Evolutionary conservation across 148 eudicot genomes (phyloP).

Genomic region (Drosera capensis): DNA sequence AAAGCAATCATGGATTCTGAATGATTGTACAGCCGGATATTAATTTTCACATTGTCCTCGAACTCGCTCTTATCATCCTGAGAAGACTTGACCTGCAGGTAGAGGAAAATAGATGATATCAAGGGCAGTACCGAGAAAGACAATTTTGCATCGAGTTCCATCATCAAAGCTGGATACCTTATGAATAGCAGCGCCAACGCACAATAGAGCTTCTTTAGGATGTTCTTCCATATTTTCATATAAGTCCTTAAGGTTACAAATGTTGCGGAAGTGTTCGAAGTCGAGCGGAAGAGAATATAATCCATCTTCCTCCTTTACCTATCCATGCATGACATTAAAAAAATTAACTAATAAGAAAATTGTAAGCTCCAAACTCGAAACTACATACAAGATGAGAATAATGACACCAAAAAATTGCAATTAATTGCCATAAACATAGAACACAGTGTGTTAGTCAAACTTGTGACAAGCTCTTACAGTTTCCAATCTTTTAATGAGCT

Average conservation of each 20-base stretch:
- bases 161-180: conserved; percentile 28
- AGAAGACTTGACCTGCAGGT: conserved; percentile 32
- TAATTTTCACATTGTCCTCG: conserved; percentile 36
- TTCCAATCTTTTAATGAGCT: too few species aligned
- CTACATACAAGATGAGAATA: too few species aligned
- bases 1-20: conserved; percentile 76
- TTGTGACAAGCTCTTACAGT: too few species aligned
- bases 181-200: conserved; percentile 89
- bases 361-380: not conserved
- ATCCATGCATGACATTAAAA: conserved; percentile 2
- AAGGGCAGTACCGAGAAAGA: conserved; percentile 1
- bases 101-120: not conserved
- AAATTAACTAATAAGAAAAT: not conserved
- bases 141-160: not conserved
- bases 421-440: too few species aligned
- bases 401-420: too few species aligned
- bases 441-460: too few species aligned
- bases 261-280: conserved; percentile 53
- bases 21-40: conserved; percentile 64
- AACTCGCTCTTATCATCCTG: conserved; percentile 24
- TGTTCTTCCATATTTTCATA: conserved; percentile 37
- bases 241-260: conserved; percentile 36
- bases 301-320: conserved; percentile 72
- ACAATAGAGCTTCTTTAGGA: conserved; percentile 79
- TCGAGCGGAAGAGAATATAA: conserved; percentile 38